Percentiles rank a stretch among this genome's conserved stretches.
Conservation (phyloP, 2,329 filamentous ascomycete genomes). For the Metarhizium robertsii region DNA sequence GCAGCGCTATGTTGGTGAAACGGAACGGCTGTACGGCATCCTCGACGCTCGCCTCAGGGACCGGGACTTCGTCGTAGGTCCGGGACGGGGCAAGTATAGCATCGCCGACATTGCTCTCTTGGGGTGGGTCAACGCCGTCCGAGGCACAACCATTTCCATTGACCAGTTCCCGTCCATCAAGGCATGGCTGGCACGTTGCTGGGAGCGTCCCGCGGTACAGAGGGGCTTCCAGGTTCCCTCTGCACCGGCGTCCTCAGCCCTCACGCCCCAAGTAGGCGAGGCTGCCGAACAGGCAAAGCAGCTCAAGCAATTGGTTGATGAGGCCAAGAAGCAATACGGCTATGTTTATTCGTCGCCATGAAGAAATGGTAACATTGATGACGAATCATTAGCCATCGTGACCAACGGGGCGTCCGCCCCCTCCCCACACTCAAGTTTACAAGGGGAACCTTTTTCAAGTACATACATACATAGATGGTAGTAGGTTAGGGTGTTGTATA, state of each 20-base stretch:
- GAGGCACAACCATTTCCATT: slow-evolving; percentile 27
- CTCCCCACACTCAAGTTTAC: neutral
- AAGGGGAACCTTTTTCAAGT: too few species aligned
- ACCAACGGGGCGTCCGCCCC: neutral
- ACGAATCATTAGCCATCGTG: neutral
- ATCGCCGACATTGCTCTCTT: slow-evolving; percentile 66
- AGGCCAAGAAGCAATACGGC: slow-evolving; percentile 35
- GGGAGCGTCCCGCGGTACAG: slow-evolving; percentile 57
- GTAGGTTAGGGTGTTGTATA: too few species aligned
- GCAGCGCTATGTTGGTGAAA: slow-evolving; percentile 68
- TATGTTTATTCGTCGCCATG: slow-evolving; percentile 16
- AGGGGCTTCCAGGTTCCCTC: slow-evolving; percentile 63
- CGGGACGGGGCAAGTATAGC: slow-evolving; percentile 40
- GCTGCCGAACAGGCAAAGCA: slow-evolving; percentile 14
- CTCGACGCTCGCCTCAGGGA: slow-evolving; percentile 54
- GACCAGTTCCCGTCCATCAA: slow-evolving; percentile 62
- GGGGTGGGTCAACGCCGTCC: slow-evolving; percentile 54
- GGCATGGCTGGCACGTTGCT: slow-evolving; percentile 63
- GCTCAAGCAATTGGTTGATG: slow-evolving; percentile 22
- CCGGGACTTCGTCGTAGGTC: slow-evolving; percentile 44
- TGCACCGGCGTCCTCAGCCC: slow-evolving; percentile 28
- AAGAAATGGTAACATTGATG: neutral
- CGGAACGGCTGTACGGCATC: slow-evolving; percentile 62
- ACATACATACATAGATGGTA: too few species aligned
- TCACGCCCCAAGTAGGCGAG: neutral